These are phyloP conservation scores for Houttuynia cordata DNA, from an alignment of 164 flowering plant genomes.

Conservation along the genomic window DNA sequence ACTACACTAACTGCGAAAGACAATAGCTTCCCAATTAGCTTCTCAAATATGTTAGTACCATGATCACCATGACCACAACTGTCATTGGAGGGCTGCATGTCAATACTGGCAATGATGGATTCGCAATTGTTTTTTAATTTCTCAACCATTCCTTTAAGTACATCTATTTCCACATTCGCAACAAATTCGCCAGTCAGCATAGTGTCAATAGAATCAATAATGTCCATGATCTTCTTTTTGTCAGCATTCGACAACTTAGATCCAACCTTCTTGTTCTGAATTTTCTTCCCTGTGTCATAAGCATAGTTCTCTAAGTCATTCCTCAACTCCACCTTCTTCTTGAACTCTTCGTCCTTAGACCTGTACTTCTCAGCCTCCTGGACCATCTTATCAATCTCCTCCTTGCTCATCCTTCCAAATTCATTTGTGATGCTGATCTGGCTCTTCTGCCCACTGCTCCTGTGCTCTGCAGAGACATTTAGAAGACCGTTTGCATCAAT, in stretches of 20 bases:
- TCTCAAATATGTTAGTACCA: no score
- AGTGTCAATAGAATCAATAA: slow-evolving; percentile 27
- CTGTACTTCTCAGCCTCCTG: slow-evolving; percentile 48
- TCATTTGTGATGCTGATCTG: slow-evolving; percentile 50
- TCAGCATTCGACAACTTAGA: slow-evolving; percentile 23
- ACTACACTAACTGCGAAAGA: no score
- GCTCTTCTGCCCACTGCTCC: slow-evolving; percentile 44
- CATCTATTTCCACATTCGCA: no score
- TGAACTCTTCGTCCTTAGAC: slow-evolving; percentile 46
- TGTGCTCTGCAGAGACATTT: slow-evolving; percentile 50
- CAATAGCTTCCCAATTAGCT: no score
- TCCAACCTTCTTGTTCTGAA: slow-evolving; percentile 36
- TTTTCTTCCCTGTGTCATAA: slow-evolving; percentile 43
- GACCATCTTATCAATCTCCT: slow-evolving; percentile 48
- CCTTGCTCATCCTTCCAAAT: slow-evolving; percentile 48
- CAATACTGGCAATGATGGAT: no score
- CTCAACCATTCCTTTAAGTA: no score
- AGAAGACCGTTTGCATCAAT: slow-evolving; percentile 47
- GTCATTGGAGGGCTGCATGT: no score
- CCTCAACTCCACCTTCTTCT: slow-evolving; percentile 48
- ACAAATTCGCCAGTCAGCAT: slow-evolving; percentile 38
- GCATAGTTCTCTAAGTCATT: slow-evolving; percentile 42
- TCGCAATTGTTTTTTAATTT: no score
- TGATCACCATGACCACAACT: no score
- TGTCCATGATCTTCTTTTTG: slow-evolving; percentile 42